Conservation (phyloP, 2,329 filamentous ascomycete species). For the Penicillium sp. region DNA sequence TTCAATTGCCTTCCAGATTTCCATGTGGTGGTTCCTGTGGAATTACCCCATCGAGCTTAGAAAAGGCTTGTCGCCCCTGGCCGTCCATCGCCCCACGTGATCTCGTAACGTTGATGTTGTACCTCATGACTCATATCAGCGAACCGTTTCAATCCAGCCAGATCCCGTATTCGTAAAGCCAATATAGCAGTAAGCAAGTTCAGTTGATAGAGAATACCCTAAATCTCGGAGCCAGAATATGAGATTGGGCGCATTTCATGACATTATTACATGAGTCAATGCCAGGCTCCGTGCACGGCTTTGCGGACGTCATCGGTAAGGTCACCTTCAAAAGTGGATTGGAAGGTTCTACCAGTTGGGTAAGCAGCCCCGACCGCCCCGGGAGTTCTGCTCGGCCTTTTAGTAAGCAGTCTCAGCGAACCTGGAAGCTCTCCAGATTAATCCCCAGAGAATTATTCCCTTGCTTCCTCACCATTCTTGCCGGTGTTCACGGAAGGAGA, state of each 20-base stretch:
- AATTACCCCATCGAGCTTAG: background rate
- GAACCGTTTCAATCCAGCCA: no score
- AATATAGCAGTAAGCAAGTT: no score
- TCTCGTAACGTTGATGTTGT: background rate
- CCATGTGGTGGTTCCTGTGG: background rate
- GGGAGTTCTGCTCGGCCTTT: conserved; percentile 16
- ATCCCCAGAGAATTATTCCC: conserved; percentile 14
- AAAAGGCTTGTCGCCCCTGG: background rate
- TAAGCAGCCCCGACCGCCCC: conserved; percentile 1
- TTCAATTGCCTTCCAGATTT: background rate
- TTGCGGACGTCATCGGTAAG: background rate
- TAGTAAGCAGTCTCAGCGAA: conserved; percentile 23
- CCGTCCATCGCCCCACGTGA: background rate
- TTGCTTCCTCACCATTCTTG: conserved; percentile 18
- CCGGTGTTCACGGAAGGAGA: conserved; percentile 25
- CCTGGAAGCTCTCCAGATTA: conserved; percentile 20
- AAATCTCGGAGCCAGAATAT: no score
- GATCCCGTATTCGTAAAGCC: no score
- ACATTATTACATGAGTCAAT: no score
- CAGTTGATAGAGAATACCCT: no score
- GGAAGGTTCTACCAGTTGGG: background rate
- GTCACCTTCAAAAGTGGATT: background rate
- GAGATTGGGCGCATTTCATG: no score
- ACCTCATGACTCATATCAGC: background rate
- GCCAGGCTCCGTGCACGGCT: background rate